phyloP scores from a whole-genome alignment of 768 basidiomycete genomes.

The Xerocomus brunneocitrinus region DNA sequence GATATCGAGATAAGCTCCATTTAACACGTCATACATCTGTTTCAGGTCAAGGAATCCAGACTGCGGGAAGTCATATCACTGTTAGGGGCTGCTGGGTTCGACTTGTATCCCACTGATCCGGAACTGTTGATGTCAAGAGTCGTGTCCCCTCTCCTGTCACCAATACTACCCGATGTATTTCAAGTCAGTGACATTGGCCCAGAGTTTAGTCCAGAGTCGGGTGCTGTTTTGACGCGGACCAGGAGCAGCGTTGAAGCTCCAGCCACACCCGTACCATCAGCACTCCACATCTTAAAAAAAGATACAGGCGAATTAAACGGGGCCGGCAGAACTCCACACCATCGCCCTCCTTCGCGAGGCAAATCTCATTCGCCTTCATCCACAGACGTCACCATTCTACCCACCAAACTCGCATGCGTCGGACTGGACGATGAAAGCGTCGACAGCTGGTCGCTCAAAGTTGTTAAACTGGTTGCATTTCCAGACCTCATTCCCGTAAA shows the following conservation, averaged over 20 bases:
- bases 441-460: slow-evolving; percentile 72
- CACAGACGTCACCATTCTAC: slow-evolving; percentile 56
- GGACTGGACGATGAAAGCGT: slow-evolving; percentile 65
- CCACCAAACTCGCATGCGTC: slow-evolving; percentile 72
- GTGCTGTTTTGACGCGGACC: slow-evolving; percentile 48
- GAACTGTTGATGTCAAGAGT: slow-evolving; percentile 31
- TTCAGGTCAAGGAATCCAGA: slow-evolving; percentile 62
- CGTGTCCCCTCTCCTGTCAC: slow-evolving; percentile 30
- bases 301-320: slow-evolving; percentile 3
- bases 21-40: slow-evolving; percentile 3
- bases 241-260: slow-evolving; percentile 37
- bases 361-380: slow-evolving; percentile 53
- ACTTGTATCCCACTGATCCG: slow-evolving; percentile 51
- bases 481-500: slow-evolving; percentile 58
- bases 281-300: slow-evolving; percentile 6
- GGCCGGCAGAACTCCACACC: slow-evolving; percentile 1
- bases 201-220: slow-evolving; percentile 32
- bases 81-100: slow-evolving; percentile 58
- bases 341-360: slow-evolving; percentile 24
- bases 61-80: slow-evolving; percentile 60
- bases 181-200: slow-evolving; percentile 25
- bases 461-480: slow-evolving; percentile 73
- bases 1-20: neutral
- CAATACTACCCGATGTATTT: slow-evolving; percentile 29
- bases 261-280: slow-evolving; percentile 8